Conservation (phyloP, 2,329 filamentous ascomycete genomes). For the Fusarium papillatum region DNA sequence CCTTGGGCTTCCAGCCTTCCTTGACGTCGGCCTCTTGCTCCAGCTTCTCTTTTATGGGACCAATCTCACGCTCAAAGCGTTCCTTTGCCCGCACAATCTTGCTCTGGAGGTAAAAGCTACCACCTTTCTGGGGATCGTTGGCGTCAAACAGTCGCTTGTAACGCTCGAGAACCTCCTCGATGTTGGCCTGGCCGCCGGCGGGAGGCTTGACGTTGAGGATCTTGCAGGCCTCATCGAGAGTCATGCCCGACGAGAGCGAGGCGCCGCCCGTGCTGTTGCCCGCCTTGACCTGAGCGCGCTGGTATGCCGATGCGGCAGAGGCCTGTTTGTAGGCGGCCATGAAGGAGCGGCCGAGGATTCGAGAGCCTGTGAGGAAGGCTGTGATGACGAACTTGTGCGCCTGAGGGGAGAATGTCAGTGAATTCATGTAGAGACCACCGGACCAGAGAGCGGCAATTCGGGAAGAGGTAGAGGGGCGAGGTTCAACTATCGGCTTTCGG, state of each 20-base stretch:
- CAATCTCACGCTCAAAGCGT: conserved; percentile 89
- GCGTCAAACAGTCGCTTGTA: conserved; percentile 97
- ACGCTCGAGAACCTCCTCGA: conserved; percentile 84
- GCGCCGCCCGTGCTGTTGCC: conserved; percentile 68
- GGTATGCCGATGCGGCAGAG: conserved; percentile 86
- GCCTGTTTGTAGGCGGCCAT: conserved; percentile 97
- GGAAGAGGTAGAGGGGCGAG: conserved; percentile 18
- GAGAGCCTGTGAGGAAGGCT: conserved; percentile 90
- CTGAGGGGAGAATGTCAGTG: conserved; percentile 60
- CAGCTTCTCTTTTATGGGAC: conserved; percentile 77
- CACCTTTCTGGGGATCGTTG: conserved; percentile 95
- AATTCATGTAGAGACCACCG: neutral
- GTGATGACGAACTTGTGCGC: conserved; percentile 92
- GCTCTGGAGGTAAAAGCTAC: conserved; percentile 98
- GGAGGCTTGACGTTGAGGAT: conserved; percentile 97
- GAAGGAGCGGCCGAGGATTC: conserved; percentile 94
- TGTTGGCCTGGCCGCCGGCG: conserved; percentile 76
- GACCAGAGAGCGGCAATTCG: conserved; percentile 24
- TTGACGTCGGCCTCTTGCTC: conserved; percentile 83
- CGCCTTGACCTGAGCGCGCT: conserved; percentile 76
- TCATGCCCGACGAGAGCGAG: conserved; percentile 78
- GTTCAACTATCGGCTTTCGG: conserved; percentile 18
- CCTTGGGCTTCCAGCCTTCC: conserved; percentile 94
- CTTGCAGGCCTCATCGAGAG: conserved; percentile 95
- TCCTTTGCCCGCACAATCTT: conserved; percentile 94